These are phyloP conservation scores for Cyberlindnera subsufficiens DNA, from an alignment of 805 yeast genomes.

Conservation along the genomic window DNA sequence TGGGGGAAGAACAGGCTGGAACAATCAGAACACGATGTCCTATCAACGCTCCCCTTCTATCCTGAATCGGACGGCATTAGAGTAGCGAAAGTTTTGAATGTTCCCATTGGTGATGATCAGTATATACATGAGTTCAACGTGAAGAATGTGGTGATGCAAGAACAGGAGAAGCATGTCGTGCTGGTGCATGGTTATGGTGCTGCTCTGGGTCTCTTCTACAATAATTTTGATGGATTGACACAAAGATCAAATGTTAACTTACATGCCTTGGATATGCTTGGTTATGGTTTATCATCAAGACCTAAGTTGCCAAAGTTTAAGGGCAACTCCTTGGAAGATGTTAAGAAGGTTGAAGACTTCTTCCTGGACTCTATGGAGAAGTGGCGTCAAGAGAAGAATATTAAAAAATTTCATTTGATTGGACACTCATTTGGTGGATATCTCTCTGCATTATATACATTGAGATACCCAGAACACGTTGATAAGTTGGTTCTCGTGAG, in stretches of 20 bases:
- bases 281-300: conserved; percentile 58
- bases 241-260: conserved; percentile 46
- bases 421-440: conserved; percentile 76
- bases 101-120: conserved; percentile 44
- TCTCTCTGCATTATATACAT: conserved; percentile 51
- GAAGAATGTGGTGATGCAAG: conserved; percentile 34
- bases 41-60: conserved; percentile 53
- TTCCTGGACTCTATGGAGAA: conserved; percentile 45
- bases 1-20: conserved; percentile 27
- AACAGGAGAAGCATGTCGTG: conserved; percentile 42
- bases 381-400: conserved; percentile 45
- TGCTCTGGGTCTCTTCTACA: conserved; percentile 67
- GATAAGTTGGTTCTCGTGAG: conserved; percentile 50
- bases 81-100: conserved; percentile 41
- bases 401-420: conserved; percentile 49
- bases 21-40: conserved; percentile 41
- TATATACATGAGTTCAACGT: conserved; percentile 71
- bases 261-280: conserved; percentile 57
- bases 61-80: conserved; percentile 48
- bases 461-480: conserved; percentile 47
- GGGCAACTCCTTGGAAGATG: conserved; percentile 22
- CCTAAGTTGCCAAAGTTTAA: conserved; percentile 29
- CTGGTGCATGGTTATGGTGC: conserved; percentile 86
- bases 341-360: conserved; percentile 26
- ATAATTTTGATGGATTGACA: conserved; percentile 50